Evolutionary conservation across 169 alveolate species (phyloP), one percentile per base, ranked within the genome.

Genomic region (Eimeria falciformis): DNA sequence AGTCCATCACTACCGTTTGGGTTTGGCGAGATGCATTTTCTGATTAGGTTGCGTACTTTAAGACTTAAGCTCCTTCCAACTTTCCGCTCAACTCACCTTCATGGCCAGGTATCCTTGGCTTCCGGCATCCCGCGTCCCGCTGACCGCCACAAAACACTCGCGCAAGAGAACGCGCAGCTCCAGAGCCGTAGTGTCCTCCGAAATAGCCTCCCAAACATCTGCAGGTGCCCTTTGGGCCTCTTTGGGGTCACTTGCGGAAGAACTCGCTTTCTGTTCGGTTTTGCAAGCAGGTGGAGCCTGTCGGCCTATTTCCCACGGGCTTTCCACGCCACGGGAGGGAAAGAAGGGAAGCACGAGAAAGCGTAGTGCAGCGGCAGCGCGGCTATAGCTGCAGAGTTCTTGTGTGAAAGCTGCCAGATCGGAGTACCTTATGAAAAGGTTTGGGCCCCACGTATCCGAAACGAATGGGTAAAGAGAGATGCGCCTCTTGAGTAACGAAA

Each of bases 81-180:
- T 27, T 65, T 37, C 75, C 23, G 40, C 75, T 3, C 43, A 65
- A 11, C 40, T 65, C 33, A 69, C 81, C 81, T 69, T 69, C 81
- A 69, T 69, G 25, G 81, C 81, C 14, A 69, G 50, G 6, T 27
- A 27, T 7, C 81, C 81, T 25, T 7, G 27, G 11, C 37, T 29
- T 7, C 25, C n/a, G 7, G 11, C 37, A 21, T 69, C 81, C 37
- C 37, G 27, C 25, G 7, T 27, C 12, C 55, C 33, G n/a, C 81
- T 33, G 11, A 33, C 37, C 12, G 27, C 81, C 5, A 69, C 53
- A 29, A 69, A 69, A 29, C 81, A 69, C 23, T 69, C 81, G 11
- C 81, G 29, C 25, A 33, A 5, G 17, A 69, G 81, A 69, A 69
- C 40, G 12, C 50, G 5, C 25, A 69, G 29, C 17, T 69, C 81